A percentile compares a stretch with the other conserved stretches of the same genome.
Evolutionary conservation across 768 basidiomycete genomes (phyloP).

Genomic region (Panaeolus cyanescens): DNA sequence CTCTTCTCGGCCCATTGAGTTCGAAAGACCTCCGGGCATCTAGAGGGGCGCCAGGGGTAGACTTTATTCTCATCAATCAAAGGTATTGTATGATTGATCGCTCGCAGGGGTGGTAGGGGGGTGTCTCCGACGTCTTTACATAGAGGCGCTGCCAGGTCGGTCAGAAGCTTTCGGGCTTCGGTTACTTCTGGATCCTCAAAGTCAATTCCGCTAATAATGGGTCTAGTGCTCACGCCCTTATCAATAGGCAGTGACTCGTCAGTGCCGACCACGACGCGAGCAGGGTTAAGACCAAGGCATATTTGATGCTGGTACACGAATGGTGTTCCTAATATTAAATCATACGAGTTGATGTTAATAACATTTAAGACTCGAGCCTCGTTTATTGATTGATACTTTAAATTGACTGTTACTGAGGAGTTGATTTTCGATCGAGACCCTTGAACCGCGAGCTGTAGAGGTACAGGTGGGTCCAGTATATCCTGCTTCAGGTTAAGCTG

Average conservation of each 20-base stretch:
- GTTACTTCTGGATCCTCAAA: slow-evolving; percentile 14
- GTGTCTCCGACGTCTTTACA: slow-evolving; percentile 25
- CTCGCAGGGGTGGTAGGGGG: slow-evolving; percentile 35
- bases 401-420: slow-evolving; percentile 13
- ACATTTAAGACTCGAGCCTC: slow-evolving; percentile 33
- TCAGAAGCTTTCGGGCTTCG: slow-evolving; percentile 22
- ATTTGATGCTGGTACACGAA: slow-evolving; percentile 36
- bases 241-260: slow-evolving; percentile 16
- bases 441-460: slow-evolving; percentile 39
- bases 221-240: slow-evolving; percentile 7
- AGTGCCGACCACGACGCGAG: slow-evolving; percentile 25
- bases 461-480: slow-evolving; percentile 30
- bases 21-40: slow-evolving; percentile 38
- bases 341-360: slow-evolving; percentile 39
- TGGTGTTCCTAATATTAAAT: slow-evolving; percentile 42
- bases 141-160: slow-evolving; percentile 31
- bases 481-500: slow-evolving; percentile 31
- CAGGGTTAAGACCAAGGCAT: slow-evolving; percentile 24
- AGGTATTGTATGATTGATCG: slow-evolving; percentile 42
- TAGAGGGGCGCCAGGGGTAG: slow-evolving; percentile 33
- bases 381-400: slow-evolving; percentile 34
- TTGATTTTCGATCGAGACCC: slow-evolving; percentile 42
- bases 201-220: slow-evolving; percentile 10
- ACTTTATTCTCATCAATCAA: slow-evolving; percentile 33
- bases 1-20: slow-evolving; percentile 30